Conservation (phyloP, 768 basidiomycete genomes). For the Cyclocybe cylindracea region DNA sequence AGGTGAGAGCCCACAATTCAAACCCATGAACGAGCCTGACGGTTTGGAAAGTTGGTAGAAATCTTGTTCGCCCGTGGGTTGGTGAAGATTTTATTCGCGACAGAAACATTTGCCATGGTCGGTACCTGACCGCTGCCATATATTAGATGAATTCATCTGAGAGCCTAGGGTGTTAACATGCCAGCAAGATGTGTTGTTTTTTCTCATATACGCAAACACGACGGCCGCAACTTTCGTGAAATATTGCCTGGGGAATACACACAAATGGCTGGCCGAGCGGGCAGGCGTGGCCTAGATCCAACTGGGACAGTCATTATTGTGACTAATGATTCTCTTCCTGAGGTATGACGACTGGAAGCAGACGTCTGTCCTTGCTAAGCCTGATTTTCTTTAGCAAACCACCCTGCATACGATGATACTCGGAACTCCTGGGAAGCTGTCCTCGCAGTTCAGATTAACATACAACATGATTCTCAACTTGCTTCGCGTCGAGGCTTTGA, state of each 20-base stretch:
- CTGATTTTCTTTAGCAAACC: constrained; percentile 51
- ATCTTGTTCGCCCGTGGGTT: constrained; percentile 93
- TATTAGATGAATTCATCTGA: not conserved
- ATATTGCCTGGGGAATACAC: constrained; percentile 93
- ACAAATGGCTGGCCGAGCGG: constrained; percentile 98
- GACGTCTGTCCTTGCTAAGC: not conserved
- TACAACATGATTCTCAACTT: constrained; percentile 99
- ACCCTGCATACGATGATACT: constrained; percentile 88
- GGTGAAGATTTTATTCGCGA: constrained; percentile 96
- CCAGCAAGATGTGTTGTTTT: constrained; percentile 97
- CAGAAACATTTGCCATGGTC: constrained; percentile 99
- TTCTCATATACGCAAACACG: constrained; percentile 92
- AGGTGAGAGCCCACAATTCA: constrained; percentile 48
- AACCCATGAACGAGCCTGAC: constrained; percentile 8
- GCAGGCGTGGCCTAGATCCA: constrained; percentile 90
- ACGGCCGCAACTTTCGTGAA: constrained; percentile 89
- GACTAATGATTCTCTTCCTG: constrained; percentile 81
- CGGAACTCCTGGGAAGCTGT: constrained; percentile 88
- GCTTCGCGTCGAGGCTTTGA: constrained; percentile 91
- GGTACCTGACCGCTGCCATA: constrained; percentile 12
- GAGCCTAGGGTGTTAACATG: constrained; percentile 94
- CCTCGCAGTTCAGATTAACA: constrained; percentile 95
- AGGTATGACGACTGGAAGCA: constrained; percentile 48
- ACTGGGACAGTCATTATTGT: constrained; percentile 96
- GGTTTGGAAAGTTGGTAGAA: constrained; percentile 75